phyloP scores from a whole-genome alignment of 352 stramenopile species.

The Globisporangium solare region DNA sequence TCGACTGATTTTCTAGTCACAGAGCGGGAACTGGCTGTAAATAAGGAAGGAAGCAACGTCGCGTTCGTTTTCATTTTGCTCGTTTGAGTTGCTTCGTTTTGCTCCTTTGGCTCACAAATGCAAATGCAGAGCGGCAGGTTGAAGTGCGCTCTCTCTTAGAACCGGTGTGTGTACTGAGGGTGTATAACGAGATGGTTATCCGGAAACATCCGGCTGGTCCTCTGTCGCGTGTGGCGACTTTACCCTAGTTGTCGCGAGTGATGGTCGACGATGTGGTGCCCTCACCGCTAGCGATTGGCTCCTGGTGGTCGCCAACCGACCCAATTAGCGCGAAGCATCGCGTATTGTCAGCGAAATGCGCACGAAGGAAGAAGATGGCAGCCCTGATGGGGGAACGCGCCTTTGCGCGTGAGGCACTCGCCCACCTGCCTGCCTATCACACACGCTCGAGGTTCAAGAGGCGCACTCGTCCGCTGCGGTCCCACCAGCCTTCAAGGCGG shows the following conservation, averaged over 20 bases:
- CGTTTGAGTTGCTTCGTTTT: background rate
- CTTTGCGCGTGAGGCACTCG: background rate
- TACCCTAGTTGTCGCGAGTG: background rate
- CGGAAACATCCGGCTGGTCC: background rate
- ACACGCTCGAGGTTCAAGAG: constrained; percentile 2
- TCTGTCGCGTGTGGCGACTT: background rate
- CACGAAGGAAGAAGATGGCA: background rate
- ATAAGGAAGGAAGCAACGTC: background rate
- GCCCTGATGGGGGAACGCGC: background rate
- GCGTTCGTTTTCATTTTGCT: background rate
- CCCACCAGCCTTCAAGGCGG: background rate
- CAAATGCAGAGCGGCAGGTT: background rate
- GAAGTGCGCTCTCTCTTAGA: background rate
- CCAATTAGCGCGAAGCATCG: background rate
- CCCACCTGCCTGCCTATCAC: constrained; percentile 1
- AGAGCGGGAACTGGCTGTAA: background rate
- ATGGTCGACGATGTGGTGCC: background rate
- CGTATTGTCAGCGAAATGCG: background rate
- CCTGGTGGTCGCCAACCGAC: background rate
- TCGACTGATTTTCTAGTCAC: background rate
- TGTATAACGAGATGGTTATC: background rate
- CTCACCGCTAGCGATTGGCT: background rate
- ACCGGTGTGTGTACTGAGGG: background rate
- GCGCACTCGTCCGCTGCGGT: background rate
- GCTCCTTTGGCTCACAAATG: no score